Evolutionary conservation across 306 rosid species (phyloP), one percentile per base, ranked within the genome.

Genomic region (Sicyos edulis): DNA sequence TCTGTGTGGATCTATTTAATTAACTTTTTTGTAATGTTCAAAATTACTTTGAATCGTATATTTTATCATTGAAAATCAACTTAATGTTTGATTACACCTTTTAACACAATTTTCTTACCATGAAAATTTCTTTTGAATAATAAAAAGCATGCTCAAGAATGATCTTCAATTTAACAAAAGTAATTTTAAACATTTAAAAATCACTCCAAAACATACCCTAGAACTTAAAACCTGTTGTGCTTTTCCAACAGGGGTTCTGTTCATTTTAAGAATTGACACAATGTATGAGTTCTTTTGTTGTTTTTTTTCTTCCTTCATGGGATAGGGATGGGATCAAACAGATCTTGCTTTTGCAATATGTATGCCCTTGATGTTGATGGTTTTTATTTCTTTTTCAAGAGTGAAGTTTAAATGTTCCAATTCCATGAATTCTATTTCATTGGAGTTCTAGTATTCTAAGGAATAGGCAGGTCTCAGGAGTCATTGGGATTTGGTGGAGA

Each of bases 281-380:
- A 32, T 61, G 63, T 24, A 57, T 16, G 11, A 10, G 24, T 9
- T 10, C 12, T 56, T 56, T 10, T 58, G 40, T 58, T 22, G 4
- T 59, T 58, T 5, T 21, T 59, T 59, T 57, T 57, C 14, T 55
- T 29, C 14, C 14, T 63, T 65, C 52, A 37, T 37, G 44, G 44
- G 44, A 65, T 63, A n/a, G 13, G 71, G 71, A 44, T 65, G 54
- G 70, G 16, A 64, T n/a, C 44, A 47, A 64, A 40, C 26, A 5
- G 53, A 44, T 11, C 17, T 64, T 64, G 50, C 69, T 34, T 40
- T 4, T 45, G 16, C 2, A 26, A 15, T 40, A n/a, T 10, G 70
- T 63, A 63, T 34, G 19, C 15, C 19, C 5, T 57, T 10, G n/a
- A 10, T 44, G 6, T 57, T 10, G n/a, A 10, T 44, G 6, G 7